Conservation (phyloP, 2,329 filamentous ascomycete genomes). For the Colletotrichum eleusines region DNA sequence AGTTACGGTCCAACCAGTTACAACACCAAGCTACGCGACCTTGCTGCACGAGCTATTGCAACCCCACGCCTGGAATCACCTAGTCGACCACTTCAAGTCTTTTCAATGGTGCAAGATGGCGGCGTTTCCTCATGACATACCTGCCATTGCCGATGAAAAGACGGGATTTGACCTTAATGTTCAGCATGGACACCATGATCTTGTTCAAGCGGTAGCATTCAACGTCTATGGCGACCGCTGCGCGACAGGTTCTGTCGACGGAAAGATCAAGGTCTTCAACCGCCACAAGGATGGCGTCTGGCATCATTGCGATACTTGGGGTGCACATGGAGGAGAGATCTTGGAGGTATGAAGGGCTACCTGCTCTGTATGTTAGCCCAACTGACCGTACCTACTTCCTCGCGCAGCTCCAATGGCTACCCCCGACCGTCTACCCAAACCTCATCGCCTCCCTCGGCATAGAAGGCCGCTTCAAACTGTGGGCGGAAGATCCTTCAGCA, state of each 20-base stretch:
- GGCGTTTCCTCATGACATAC: constrained; percentile 41
- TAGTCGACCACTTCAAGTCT: constrained; percentile 54
- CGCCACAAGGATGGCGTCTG: constrained; percentile 82
- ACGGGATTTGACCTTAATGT: constrained; percentile 70
- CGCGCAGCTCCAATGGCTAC: constrained; percentile 88
- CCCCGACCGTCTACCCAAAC: constrained; percentile 86
- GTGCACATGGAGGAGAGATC: constrained; percentile 90
- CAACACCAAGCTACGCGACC: constrained; percentile 3
- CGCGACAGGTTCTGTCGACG: constrained; percentile 91
- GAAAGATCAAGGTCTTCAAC: constrained; percentile 93
- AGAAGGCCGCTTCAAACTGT: constrained; percentile 90
- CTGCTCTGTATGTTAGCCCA: not conserved
- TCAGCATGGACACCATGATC: constrained; percentile 80
- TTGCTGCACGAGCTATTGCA: constrained; percentile 7
- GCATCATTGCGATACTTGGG: constrained; percentile 88
- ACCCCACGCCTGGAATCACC: not conserved
- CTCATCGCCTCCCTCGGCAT: constrained; percentile 89
- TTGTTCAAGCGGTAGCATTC: constrained; percentile 88
- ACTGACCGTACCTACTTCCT: constrained; percentile 38
- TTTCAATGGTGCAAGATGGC: constrained; percentile 56
- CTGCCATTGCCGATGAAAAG: constrained; percentile 59
- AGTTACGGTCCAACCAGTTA: not conserved
- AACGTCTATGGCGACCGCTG: constrained; percentile 94
- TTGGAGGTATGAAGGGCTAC: constrained; percentile 73
- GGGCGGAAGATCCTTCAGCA: constrained; percentile 90